Conservation (phyloP, 176 grass and related monocot species). For the Microstegium vimineum region DNA sequence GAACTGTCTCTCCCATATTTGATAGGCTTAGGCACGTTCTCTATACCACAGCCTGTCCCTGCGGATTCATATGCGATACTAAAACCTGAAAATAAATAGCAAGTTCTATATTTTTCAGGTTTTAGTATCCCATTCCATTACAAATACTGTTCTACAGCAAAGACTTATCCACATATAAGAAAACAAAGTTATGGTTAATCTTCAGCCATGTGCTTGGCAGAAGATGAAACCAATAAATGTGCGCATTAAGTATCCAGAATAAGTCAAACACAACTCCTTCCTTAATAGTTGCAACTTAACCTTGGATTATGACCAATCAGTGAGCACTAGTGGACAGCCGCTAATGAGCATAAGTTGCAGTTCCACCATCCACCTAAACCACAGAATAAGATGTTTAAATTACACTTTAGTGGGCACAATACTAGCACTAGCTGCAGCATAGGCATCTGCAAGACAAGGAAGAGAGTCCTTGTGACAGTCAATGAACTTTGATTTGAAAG, state of each 20-base stretch:
- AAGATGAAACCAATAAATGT: neutral
- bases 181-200: neutral
- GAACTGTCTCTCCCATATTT: no score
- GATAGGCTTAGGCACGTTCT: no score
- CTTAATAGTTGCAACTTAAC: neutral
- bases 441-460: neutral
- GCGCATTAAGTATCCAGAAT: neutral
- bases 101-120: no score
- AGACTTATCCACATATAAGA: neutral
- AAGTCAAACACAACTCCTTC: neutral
- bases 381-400: neutral
- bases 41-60: no score
- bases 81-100: no score
- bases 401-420: neutral
- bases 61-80: no score
- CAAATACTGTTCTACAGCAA: neutral
- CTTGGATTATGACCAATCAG: neutral
- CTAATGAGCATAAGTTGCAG: neutral
- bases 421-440: neutral
- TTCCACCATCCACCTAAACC: neutral
- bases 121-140: neutral
- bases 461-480: neutral
- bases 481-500: neutral
- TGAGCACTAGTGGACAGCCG: neutral
- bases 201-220: neutral